phyloP scores from a whole-genome alignment of 73 alveolate genomes.

The Urostyla sp. region DNA sequence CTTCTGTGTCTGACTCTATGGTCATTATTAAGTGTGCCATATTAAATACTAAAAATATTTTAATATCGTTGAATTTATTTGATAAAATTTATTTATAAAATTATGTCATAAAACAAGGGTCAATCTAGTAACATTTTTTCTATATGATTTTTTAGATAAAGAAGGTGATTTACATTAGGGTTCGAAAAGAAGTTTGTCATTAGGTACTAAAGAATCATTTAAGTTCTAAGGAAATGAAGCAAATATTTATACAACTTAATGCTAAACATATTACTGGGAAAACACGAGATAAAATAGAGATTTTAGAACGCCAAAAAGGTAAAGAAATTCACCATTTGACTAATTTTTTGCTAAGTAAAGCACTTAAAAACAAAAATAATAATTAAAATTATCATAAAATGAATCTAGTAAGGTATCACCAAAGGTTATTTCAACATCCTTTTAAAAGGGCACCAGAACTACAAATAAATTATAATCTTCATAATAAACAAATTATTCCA shows the following conservation, averaged over 20 bases:
- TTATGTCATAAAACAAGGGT: not conserved
- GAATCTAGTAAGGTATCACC: too few species aligned
- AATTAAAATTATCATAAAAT: too few species aligned
- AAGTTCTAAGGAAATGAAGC: too few species aligned
- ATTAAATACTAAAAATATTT: not conserved
- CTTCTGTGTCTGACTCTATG: conserved; percentile 46
- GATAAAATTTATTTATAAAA: not conserved
- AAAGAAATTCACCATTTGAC: too few species aligned
- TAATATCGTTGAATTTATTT: not conserved
- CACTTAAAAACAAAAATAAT: too few species aligned
- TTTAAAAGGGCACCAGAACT: not conserved
- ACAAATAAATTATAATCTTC: not conserved
- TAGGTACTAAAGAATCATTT: too few species aligned
- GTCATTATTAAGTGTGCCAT: conserved; percentile 49
- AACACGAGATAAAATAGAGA: not conserved
- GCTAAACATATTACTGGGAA: not conserved
- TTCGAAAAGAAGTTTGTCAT: too few species aligned
- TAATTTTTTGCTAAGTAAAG: too few species aligned
- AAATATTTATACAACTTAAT: not conserved
- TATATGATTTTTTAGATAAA: not conserved
- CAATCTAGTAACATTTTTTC: not conserved
- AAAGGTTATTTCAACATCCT: too few species aligned
- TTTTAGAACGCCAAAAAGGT: too few species aligned
- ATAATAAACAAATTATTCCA: too few species aligned
- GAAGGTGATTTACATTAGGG: not conserved